phyloP scores from a whole-genome alignment of 2,329 filamentous ascomycete genomes.

The Penicillium freii region DNA sequence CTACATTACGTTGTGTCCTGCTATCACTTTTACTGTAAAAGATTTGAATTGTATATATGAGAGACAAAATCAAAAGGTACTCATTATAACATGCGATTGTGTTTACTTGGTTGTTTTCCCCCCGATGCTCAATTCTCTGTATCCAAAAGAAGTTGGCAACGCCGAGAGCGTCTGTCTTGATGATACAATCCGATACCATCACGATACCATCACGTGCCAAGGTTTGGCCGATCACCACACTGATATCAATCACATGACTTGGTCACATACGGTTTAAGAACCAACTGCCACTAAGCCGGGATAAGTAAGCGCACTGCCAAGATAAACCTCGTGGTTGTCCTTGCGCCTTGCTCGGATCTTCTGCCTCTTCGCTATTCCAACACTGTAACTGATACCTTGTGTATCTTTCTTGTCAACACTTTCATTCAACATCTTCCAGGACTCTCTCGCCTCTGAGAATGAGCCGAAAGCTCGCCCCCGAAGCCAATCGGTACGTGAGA shows the following conservation, averaged over 20 bases:
- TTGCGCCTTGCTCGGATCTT: conserved; percentile 25
- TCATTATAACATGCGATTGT: background rate
- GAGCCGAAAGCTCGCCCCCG: conserved; percentile 83
- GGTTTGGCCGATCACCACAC: background rate
- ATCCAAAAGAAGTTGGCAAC: conserved; percentile 6
- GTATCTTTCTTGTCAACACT: conserved; percentile 25
- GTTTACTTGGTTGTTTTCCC: background rate
- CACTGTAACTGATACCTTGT: conserved; percentile 23
- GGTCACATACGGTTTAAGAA: conserved; percentile 4
- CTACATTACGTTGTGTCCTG: conserved; percentile 1
- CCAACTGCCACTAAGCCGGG: conserved; percentile 15
- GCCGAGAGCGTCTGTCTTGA: conserved; percentile 3
- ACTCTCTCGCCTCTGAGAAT: conserved; percentile 35
- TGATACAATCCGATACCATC: conserved; percentile 4
- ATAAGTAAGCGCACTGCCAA: conserved; percentile 22
- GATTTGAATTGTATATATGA: background rate
- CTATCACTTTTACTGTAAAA: background rate
- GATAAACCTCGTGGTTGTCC: conserved; percentile 29
- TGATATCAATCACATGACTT: background rate
- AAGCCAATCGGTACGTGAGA: conserved; percentile 87
- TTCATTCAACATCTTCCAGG: conserved; percentile 20
- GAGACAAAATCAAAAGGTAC: background rate
- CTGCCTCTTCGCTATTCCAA: conserved; percentile 22
- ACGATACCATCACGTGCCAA: conserved; percentile 5
- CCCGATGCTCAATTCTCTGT: background rate